A percentile compares a stretch with the other conserved stretches of the same genome.
These are phyloP conservation scores for Raphidocelis subcapitata DNA, from an alignment of 139 green algal genomes.

Conservation along the genomic window DNA sequence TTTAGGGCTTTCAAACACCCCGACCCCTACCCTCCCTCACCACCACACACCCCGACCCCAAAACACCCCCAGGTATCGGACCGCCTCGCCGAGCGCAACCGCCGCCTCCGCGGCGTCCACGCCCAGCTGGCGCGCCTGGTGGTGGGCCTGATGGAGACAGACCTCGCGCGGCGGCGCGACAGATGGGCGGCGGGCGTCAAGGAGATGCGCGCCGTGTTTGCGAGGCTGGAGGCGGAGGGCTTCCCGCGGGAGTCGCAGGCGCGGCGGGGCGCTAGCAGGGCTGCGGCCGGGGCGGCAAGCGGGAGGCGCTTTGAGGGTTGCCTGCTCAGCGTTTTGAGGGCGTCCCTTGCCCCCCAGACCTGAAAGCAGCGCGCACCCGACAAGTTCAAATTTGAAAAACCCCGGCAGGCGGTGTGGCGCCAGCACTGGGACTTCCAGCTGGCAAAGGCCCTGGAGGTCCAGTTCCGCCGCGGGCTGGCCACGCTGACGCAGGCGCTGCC, in stretches of 20 bases:
- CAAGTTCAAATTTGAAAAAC: no score
- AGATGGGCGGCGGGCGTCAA: slow-evolving; percentile 66
- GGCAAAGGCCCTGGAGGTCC: slow-evolving; percentile 72
- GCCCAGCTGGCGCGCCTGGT: slow-evolving; percentile 49
- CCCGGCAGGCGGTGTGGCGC: slow-evolving; percentile 62
- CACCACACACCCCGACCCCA: background rate
- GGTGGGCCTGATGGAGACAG: slow-evolving; percentile 56
- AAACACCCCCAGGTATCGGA: slow-evolving; percentile 32
- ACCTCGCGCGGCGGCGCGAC: slow-evolving; percentile 72
- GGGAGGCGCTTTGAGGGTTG: no score
- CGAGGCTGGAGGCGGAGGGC: slow-evolving; percentile 60
- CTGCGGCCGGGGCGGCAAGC: no score
- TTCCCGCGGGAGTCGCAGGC: slow-evolving; percentile 55
- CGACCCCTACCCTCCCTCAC: background rate
- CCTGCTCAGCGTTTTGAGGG: no score
- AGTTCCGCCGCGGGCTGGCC: slow-evolving; percentile 70
- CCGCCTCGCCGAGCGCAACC: slow-evolving; percentile 48
- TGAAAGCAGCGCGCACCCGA: no score
- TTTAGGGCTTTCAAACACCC: no score
- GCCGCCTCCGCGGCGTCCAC: slow-evolving; percentile 66
- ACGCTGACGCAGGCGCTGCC: slow-evolving; percentile 69
- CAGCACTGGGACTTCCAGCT: slow-evolving; percentile 88
- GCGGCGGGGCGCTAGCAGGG: slow-evolving; percentile 22
- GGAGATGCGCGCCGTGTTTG: slow-evolving; percentile 71
- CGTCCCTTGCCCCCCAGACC: no score